phyloP scores from a whole-genome alignment of 306 rosid genomes.

The Pyrus betulifolia region DNA sequence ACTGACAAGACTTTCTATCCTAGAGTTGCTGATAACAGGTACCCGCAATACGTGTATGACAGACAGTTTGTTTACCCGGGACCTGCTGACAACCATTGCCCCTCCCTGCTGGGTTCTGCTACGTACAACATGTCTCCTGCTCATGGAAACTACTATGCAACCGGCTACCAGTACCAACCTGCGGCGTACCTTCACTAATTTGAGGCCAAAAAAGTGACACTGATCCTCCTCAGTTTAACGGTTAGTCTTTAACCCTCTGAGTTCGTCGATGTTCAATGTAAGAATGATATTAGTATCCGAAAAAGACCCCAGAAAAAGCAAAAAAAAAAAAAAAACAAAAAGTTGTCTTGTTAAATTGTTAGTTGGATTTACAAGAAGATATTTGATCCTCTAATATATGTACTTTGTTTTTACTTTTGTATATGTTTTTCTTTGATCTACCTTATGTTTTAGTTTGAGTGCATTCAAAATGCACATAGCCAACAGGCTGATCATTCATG shows the following conservation, averaged over 20 bases:
- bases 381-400: constrained; percentile 68
- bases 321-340: constrained; percentile 20
- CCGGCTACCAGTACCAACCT: constrained; percentile 87
- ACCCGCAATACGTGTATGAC: constrained; percentile 69
- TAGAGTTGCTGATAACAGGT: constrained; percentile 87
- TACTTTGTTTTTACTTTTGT: constrained; percentile 49
- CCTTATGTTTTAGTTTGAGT: background rate
- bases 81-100: constrained; percentile 69
- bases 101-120: constrained; percentile 55
- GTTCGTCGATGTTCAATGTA: constrained; percentile 54
- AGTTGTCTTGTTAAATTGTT: constrained; percentile 35
- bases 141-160: constrained; percentile 82
- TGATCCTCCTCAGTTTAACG: constrained; percentile 63
- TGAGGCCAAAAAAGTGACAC: constrained; percentile 43
- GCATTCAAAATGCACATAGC: background rate
- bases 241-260: constrained; percentile 66
- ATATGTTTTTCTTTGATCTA: constrained; percentile 10
- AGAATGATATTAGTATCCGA: constrained; percentile 51
- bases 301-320: background rate
- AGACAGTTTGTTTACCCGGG: constrained; percentile 63
- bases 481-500: background rate
- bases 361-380: constrained; percentile 47
- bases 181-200: constrained; percentile 84
- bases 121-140: constrained; percentile 64
- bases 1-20: constrained; percentile 64